Conservation (phyloP, 2,329 filamentous ascomycete species). For the Paraphaeosphaeria minitans region DNA sequence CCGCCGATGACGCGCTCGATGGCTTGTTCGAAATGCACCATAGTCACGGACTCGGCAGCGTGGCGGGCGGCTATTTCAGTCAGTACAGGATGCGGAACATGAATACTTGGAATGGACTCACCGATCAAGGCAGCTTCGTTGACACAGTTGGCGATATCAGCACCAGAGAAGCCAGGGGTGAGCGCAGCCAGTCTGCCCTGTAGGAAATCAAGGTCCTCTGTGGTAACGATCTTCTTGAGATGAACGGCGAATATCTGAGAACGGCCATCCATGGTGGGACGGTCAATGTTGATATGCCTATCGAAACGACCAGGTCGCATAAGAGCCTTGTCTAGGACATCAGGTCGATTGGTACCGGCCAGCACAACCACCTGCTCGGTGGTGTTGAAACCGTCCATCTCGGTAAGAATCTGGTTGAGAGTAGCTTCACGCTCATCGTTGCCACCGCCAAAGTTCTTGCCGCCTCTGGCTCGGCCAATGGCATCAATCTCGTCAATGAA, state of each 20-base stretch:
- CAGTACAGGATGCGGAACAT: slow-evolving; percentile 40
- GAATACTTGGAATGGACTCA: slow-evolving; percentile 54
- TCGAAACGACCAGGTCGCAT: slow-evolving; percentile 98
- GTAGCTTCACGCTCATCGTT: slow-evolving; percentile 98
- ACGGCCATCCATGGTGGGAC: slow-evolving; percentile 93
- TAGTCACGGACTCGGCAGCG: slow-evolving; percentile 78
- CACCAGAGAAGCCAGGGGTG: slow-evolving; percentile 95
- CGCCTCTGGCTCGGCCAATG: slow-evolving; percentile 87
- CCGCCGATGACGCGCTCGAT: slow-evolving; percentile 97
- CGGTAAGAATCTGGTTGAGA: slow-evolving; percentile 96
- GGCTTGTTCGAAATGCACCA: slow-evolving; percentile 94
- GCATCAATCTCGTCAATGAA: slow-evolving; percentile 99
- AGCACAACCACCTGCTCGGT: slow-evolving; percentile 95
- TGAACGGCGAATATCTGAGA: slow-evolving; percentile 97
- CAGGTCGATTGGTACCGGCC: slow-evolving; percentile 93
- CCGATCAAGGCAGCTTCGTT: slow-evolving; percentile 97
- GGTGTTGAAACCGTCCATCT: slow-evolving; percentile 99
- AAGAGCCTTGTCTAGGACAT: slow-evolving; percentile 91
- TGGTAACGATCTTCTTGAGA: slow-evolving; percentile 90
- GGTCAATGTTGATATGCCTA: slow-evolving; percentile 92
- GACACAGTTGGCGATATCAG: slow-evolving; percentile 97
- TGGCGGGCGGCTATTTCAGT: slow-evolving; percentile 74
- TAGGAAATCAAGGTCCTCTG: slow-evolving; percentile 85
- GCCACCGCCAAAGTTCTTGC: slow-evolving; percentile 82
- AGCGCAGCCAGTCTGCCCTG: slow-evolving; percentile 87